These are phyloP conservation scores for Melanomma pulvis-pyrius DNA, from an alignment of 495 filamentous ascomycete genomes.

Conservation along the genomic window DNA sequence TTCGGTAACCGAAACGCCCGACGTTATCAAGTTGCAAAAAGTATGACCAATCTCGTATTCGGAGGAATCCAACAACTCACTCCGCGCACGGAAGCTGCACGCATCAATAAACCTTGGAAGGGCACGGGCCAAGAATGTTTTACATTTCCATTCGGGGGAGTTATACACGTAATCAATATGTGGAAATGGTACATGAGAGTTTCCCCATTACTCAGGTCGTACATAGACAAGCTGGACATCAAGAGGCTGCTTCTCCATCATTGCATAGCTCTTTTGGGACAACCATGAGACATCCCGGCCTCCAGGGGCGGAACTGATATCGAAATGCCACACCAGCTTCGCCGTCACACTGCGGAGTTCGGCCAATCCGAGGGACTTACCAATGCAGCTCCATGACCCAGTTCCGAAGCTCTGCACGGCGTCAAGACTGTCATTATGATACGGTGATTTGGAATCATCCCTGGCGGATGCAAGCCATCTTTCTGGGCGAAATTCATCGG, in stretches of 20 bases:
- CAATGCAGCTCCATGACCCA: not conserved
- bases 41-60: too few species aligned
- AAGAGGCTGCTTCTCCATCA: not conserved
- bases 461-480: not conserved
- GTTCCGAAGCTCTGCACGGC: not conserved
- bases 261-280: constrained; percentile 2
- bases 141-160: too few species aligned
- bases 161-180: too few species aligned
- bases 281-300: not conserved
- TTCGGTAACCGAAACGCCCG: too few species aligned
- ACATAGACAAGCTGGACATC: not conserved
- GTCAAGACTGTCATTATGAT: not conserved
- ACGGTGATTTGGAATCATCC: not conserved
- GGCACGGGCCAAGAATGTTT: too few species aligned
- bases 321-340: not conserved
- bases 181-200: too few species aligned
- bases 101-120: too few species aligned
- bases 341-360: not conserved
- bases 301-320: not conserved
- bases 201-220: not conserved
- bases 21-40: too few species aligned
- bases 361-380: not conserved
- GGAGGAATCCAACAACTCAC: too few species aligned
- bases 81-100: too few species aligned
- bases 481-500: not conserved